Conservation (phyloP, 768 basidiomycete genomes). For the Naganishia vishniacii region DNA sequence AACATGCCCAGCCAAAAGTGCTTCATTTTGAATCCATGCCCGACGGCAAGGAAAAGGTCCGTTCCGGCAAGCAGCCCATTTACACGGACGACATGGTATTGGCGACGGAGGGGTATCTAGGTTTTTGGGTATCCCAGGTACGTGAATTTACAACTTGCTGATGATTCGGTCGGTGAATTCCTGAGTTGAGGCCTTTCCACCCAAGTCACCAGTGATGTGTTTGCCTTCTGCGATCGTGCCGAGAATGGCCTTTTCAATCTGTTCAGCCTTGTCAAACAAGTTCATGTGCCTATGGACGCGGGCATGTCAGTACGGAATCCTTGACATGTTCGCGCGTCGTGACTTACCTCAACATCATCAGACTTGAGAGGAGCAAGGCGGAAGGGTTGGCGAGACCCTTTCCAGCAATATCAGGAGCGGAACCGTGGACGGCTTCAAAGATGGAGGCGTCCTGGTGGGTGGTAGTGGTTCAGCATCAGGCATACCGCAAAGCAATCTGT, state of each 20-base stretch:
- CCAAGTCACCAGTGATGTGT: conserved; percentile 88
- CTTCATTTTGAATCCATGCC: background rate
- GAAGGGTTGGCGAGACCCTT: conserved; percentile 82
- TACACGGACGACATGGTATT: too few relatives aligned
- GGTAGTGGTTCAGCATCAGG: conserved; percentile 1
- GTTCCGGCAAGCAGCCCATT: background rate
- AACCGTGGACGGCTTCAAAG: conserved; percentile 98
- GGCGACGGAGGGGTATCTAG: background rate
- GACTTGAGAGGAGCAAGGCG: conserved; percentile 84
- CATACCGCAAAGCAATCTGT: conserved; percentile 49
- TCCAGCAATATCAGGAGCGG: conserved; percentile 98
- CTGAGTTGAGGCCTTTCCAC: conserved; percentile 81
- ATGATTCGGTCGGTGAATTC: conserved; percentile 89
- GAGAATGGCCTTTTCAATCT: conserved; percentile 87
- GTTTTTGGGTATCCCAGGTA: background rate
- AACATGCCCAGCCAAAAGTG: background rate
- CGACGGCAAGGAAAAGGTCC: background rate
- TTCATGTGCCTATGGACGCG: conserved; percentile 65
- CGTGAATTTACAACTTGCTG: conserved; percentile 54
- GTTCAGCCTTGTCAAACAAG: conserved; percentile 70
- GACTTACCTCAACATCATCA: conserved; percentile 81
- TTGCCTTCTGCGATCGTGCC: conserved; percentile 93
- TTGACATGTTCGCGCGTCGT: background rate
- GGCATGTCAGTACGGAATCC: background rate
- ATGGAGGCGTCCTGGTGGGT: conserved; percentile 91